phyloP scores from a whole-genome alignment of 257 asterid genomes.

The Misopates orontium region DNA sequence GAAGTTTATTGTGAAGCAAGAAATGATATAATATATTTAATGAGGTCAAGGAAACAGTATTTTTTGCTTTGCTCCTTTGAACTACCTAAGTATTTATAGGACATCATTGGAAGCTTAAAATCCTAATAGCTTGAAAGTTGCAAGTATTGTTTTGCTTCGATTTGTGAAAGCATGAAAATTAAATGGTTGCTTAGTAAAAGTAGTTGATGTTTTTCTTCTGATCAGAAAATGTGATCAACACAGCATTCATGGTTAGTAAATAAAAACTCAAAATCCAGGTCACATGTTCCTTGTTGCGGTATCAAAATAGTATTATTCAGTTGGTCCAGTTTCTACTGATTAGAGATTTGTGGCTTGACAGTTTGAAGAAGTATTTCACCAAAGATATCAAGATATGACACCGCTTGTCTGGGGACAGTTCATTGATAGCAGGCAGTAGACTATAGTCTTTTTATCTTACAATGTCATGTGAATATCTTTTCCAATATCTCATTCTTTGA shows the following conservation, averaged over 20 bases:
- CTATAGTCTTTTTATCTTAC: slow-evolving; percentile 18
- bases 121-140: background rate
- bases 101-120: background rate
- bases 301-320: background rate
- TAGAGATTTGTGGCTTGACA: background rate
- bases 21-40: background rate
- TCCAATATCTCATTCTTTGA: slow-evolving; percentile 5
- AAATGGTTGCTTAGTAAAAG: background rate
- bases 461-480: slow-evolving; percentile 18
- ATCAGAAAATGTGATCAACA: slow-evolving; percentile 21
- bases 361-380: background rate
- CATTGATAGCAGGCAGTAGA: slow-evolving; percentile 20
- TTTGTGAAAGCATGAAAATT: slow-evolving; percentile 12
- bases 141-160: background rate
- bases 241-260: slow-evolving; percentile 1
- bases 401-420: slow-evolving; percentile 23
- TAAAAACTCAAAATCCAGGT: slow-evolving; percentile 2
- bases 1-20: background rate
- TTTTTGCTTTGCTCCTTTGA: slow-evolving; percentile 8
- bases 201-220: slow-evolving; percentile 1
- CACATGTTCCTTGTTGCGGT: background rate
- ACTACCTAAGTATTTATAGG: background rate
- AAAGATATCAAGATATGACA: slow-evolving; percentile 29
- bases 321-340: background rate
- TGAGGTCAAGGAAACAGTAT: background rate